phyloP scores from a whole-genome alignment of 495 filamentous ascomycete genomes.

The Lasiosphaeria hispida region DNA sequence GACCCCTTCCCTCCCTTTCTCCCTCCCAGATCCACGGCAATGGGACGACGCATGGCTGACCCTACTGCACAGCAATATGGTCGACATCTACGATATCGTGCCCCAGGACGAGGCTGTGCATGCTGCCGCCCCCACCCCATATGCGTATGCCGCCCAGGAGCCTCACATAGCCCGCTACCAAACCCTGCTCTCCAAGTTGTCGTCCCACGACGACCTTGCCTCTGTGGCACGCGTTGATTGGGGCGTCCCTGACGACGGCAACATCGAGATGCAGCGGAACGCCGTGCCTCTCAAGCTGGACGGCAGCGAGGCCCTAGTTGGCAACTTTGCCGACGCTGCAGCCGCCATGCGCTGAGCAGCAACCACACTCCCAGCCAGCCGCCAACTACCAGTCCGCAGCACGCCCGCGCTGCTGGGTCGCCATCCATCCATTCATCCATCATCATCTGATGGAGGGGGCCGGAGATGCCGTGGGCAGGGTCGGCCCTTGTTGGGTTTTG shows the following conservation, averaged over 20 bases:
- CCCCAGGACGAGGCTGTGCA: conserved; percentile 39
- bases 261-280: conserved; percentile 41
- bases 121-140: conserved; percentile 31
- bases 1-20: background rate
- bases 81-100: conserved; percentile 59
- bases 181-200: conserved; percentile 50
- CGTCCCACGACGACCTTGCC: conserved; percentile 36
- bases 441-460: conserved; percentile 5
- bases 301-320: conserved; percentile 44
- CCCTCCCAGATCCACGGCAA: conserved; percentile 8
- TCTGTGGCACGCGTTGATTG: conserved; percentile 44
- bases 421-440: conserved; percentile 1
- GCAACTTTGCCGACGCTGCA: conserved; percentile 51
- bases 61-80: conserved; percentile 46
- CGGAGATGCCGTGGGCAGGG: background rate
- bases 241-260: conserved; percentile 47
- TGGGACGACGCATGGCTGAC: conserved; percentile 30
- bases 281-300: conserved; percentile 42
- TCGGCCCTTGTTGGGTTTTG: background rate
- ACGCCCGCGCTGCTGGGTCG: conserved; percentile 9
- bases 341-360: conserved; percentile 38
- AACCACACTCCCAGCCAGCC: background rate
- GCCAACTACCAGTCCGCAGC: background rate
- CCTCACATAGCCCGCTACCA: conserved; percentile 49
- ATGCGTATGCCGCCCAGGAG: conserved; percentile 44